Evolutionary conservation across 768 basidiomycete genomes (phyloP).

Genomic region (Suillus hirtellus): DNA sequence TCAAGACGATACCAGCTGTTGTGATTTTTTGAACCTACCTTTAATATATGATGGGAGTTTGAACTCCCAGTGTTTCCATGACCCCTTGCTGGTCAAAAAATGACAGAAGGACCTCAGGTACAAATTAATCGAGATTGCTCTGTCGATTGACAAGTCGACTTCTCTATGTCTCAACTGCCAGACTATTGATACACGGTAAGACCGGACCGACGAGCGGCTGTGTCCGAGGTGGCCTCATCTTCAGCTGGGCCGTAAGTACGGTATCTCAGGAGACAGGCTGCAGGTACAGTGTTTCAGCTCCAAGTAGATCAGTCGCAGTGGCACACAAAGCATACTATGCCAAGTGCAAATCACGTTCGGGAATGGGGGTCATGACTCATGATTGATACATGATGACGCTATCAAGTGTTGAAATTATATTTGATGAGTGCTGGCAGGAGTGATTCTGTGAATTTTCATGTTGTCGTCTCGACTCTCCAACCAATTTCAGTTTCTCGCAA

Average conservation of each 20-base stretch:
- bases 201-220: not conserved
- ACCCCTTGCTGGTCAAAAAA: not conserved
- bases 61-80: not conserved
- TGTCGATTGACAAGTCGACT: not conserved
- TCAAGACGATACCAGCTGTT: not conserved
- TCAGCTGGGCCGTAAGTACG: too few relatives aligned
- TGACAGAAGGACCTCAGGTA: not conserved
- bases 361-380: too few relatives aligned
- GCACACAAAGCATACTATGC: not conserved
- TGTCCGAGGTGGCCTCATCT: not conserved
- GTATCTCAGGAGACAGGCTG: too few relatives aligned
- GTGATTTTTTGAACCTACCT: not conserved
- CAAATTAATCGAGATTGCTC: not conserved
- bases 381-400: too few relatives aligned
- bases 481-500: not conserved
- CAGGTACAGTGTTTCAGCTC: not conserved
- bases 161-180: not conserved
- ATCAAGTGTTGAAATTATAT: not conserved
- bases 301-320: too few relatives aligned
- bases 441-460: not conserved
- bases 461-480: not conserved
- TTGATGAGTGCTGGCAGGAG: not conserved
- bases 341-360: not conserved
- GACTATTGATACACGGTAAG: conserved; percentile 1
- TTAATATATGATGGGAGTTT: not conserved